phyloP scores from a whole-genome alignment of 345 rosid species.

The Euclidium syriacum region DNA sequence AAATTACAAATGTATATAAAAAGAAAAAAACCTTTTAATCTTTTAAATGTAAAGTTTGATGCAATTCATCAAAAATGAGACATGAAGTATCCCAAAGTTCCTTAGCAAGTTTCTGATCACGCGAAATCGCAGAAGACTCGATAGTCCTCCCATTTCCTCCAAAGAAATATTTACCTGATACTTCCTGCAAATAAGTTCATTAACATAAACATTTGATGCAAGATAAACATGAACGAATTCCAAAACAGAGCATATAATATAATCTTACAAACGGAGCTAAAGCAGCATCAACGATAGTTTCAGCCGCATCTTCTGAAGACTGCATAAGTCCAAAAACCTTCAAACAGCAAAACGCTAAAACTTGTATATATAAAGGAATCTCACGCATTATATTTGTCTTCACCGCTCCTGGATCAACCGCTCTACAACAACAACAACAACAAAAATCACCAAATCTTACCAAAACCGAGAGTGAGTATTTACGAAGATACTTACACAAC shows the following conservation, averaged over 20 bases:
- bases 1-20: background rate
- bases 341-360: constrained; percentile 38
- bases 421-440: constrained; percentile 35
- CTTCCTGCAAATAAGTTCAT: constrained; percentile 41
- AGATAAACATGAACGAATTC: constrained; percentile 2
- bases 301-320: constrained; percentile 53
- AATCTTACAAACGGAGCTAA: constrained; percentile 75
- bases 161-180: constrained; percentile 67
- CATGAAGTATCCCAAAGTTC: constrained; percentile 65
- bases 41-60: constrained; percentile 15
- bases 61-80: constrained; percentile 35
- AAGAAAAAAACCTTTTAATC: no score
- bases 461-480: background rate
- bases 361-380: constrained; percentile 54
- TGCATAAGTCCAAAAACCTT: constrained; percentile 56
- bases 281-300: constrained; percentile 71
- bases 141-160: constrained; percentile 73
- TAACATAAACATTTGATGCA: constrained; percentile 1
- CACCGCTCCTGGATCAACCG: constrained; percentile 86
- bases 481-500: constrained; percentile 57
- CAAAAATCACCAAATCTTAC: background rate
- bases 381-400: constrained; percentile 88
- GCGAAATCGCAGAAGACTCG: constrained; percentile 49
- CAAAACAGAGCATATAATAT: background rate
- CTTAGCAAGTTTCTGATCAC: constrained; percentile 40